phyloP scores from a whole-genome alignment of 1,284 basidiomycete species.

The Malassezia dermatis region DNA sequence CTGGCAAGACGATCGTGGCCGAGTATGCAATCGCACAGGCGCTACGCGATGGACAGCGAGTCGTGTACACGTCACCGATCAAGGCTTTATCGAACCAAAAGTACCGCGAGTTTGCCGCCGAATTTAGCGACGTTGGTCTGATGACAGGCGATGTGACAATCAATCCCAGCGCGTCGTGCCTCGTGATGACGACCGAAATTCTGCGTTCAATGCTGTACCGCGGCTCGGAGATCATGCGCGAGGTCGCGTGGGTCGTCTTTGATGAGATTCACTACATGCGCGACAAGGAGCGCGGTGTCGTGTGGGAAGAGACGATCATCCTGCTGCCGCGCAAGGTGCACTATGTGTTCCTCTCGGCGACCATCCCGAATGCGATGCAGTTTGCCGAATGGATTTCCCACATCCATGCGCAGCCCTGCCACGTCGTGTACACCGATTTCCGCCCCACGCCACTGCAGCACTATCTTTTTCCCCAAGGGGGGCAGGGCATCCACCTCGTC shows the following conservation, averaged over 20 bases:
- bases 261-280: conserved; percentile 99
- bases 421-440: conserved; percentile 98
- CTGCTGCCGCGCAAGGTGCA: conserved; percentile 88
- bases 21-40: conserved; percentile 98
- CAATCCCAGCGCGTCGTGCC: conserved; percentile 87
- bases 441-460: conserved; percentile 95
- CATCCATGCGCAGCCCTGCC: conserved; percentile 93
- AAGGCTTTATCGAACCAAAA: conserved; percentile 98
- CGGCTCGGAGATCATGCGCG: conserved; percentile 97
- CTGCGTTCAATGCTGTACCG: conserved; percentile 96
- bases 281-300: conserved; percentile 65
- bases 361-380: conserved; percentile 98
- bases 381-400: conserved; percentile 98
- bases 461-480: conserved; percentile 91
- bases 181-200: conserved; percentile 99
- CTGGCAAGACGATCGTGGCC: conserved; percentile 95
- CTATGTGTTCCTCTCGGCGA: conserved; percentile 98
- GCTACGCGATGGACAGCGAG: conserved; percentile 79
- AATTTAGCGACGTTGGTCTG: conserved; percentile 92
- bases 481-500: conserved; percentile 92
- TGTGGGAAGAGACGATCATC: conserved; percentile 77
- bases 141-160: conserved; percentile 99
- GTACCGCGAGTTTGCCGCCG: conserved; percentile 91
- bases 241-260: conserved; percentile 99
- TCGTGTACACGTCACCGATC: conserved; percentile 98